Conservation (phyloP, 495 filamentous ascomycete genomes). For the Usnea hakonensis region DNA sequence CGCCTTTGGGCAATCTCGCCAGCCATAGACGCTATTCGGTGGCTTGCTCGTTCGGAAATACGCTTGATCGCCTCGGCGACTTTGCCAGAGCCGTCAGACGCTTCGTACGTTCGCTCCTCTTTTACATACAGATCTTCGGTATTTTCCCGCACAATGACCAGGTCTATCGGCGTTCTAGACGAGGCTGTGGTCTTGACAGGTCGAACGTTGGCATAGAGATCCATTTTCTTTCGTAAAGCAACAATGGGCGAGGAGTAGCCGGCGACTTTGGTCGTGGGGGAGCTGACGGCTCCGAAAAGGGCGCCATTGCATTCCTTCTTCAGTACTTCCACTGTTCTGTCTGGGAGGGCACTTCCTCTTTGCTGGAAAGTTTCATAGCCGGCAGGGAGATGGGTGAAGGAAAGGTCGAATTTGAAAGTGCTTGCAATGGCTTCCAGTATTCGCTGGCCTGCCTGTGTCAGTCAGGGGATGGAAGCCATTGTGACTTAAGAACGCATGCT, state of each 20-base stretch:
- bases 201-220: conserved; percentile 95
- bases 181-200: conserved; percentile 78
- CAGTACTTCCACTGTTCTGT: conserved; percentile 77
- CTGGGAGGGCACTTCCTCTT: conserved; percentile 79
- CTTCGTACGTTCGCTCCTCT: conserved; percentile 76
- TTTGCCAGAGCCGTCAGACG: conserved; percentile 58
- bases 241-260: conserved; percentile 98
- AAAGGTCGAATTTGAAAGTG: conserved; percentile 81
- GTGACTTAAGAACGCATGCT: conserved; percentile 16
- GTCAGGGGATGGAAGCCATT: conserved; percentile 5
- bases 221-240: conserved; percentile 86
- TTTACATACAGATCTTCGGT: conserved; percentile 99
- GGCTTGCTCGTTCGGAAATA: conserved; percentile 76
- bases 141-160: conserved; percentile 98
- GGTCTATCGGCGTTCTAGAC: conserved; percentile 64
- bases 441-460: conserved; percentile 63
- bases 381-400: conserved; percentile 83
- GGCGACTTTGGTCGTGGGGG: conserved; percentile 76
- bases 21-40: conserved; percentile 81
- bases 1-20: conserved; percentile 87
- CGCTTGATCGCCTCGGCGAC: conserved; percentile 97
- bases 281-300: conserved; percentile 92
- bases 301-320: conserved; percentile 90
- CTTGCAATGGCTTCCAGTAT: conserved; percentile 83
- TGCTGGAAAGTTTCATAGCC: conserved; percentile 88